A percentile compares a stretch with the other conserved stretches of the same genome.
These are phyloP conservation scores for Fusarium musae DNA, from an alignment of 2,329 filamentous ascomycete genomes.

Conservation along the genomic window DNA sequence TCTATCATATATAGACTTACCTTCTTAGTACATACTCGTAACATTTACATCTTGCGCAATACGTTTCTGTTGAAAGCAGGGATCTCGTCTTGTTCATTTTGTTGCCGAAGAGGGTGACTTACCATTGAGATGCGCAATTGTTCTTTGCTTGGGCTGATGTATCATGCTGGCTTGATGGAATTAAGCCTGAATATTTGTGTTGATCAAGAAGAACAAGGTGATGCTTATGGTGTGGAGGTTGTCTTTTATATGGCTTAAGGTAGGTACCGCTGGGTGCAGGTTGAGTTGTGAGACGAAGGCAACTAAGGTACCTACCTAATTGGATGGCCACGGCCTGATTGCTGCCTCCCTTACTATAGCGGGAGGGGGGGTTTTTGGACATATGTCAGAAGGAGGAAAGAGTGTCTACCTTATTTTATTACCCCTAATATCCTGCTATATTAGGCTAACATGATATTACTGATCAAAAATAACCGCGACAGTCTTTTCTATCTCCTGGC, in stretches of 20 bases:
- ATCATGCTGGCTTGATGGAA: background rate
- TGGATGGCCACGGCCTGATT: background rate
- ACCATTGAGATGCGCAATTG: background rate
- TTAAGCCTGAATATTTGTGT: background rate
- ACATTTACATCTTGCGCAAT: background rate
- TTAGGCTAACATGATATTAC: no score
- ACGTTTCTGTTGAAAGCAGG: background rate
- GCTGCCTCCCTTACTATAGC: background rate
- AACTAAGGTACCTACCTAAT: background rate
- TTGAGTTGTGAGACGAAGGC: background rate
- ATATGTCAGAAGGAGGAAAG: no score
- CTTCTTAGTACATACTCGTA: background rate
- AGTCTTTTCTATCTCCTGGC: no score
- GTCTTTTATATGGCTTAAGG: background rate
- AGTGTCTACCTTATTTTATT: no score
- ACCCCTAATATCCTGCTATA: no score
- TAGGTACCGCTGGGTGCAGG: background rate
- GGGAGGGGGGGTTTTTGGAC: no score
- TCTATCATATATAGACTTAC: background rate
- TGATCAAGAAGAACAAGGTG: background rate
- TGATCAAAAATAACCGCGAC: no score
- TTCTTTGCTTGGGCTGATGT: background rate
- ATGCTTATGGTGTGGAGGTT: background rate
- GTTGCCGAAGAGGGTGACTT: background rate
- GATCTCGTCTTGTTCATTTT: background rate